phyloP scores from a whole-genome alignment of 768 basidiomycete genomes.

The Lentinula lateritia region DNA sequence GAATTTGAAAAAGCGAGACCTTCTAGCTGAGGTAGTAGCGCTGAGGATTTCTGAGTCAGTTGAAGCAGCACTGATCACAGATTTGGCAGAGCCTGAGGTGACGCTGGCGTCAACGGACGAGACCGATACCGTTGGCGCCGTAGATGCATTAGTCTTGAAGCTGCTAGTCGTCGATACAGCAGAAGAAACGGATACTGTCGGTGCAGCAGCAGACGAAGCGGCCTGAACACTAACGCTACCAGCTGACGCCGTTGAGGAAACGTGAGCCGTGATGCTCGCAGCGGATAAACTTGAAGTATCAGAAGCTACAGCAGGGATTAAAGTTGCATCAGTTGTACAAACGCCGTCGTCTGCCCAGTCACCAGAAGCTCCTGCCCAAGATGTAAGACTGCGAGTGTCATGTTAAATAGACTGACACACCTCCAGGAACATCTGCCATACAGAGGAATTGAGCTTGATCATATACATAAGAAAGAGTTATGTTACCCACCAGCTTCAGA shows the following conservation, averaged over 20 bases:
- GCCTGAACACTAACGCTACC: background rate
- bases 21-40: background rate
- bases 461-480: background rate
- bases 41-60: background rate
- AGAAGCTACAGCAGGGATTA: background rate
- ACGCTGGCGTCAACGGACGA: background rate
- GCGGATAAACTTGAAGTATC: background rate
- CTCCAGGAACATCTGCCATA: constrained; percentile 23
- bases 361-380: constrained; percentile 19
- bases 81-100: background rate
- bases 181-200: background rate
- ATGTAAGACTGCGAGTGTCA: background rate
- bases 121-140: background rate
- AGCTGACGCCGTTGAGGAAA: background rate
- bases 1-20: constrained; percentile 4
- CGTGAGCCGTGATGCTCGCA: background rate
- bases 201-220: background rate
- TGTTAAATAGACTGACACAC: constrained; percentile 9
- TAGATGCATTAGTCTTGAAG: background rate
- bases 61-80: background rate
- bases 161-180: background rate
- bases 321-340: constrained; percentile 13
- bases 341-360: constrained; percentile 30
- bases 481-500: constrained; percentile 26
- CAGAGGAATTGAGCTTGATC: background rate